A percentile compares a stretch with the other conserved stretches of the same genome.
phyloP scores from a whole-genome alignment of 1,284 basidiomycete species.

The Heterobasidion parviporum region DNA sequence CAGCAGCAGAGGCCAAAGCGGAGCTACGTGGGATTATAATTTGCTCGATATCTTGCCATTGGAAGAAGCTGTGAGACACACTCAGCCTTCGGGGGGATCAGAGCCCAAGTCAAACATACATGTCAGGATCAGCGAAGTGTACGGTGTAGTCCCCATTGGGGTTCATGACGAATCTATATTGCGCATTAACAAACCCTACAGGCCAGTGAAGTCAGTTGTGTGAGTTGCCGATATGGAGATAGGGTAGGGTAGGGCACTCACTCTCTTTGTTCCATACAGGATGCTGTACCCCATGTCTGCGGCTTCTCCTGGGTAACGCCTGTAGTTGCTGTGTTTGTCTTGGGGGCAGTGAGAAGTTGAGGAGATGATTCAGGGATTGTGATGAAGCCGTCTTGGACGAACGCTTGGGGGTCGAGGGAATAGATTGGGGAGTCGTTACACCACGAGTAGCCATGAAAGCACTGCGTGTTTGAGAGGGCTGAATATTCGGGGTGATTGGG shows the following conservation, averaged over 20 bases:
- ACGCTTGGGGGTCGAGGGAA: conserved; percentile 38
- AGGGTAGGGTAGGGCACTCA: conserved; percentile 33
- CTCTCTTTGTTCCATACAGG: conserved; percentile 82
- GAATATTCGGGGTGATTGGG: too few species aligned
- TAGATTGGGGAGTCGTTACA: conserved; percentile 11
- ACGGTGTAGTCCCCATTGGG: conserved; percentile 89
- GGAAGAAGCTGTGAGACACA: conserved; percentile 60
- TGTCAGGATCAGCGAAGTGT: conserved; percentile 92
- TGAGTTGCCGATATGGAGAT: conserved; percentile 1
- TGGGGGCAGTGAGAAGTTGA: conserved; percentile 81
- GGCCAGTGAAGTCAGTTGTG: conserved; percentile 6
- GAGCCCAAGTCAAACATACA: conserved; percentile 42
- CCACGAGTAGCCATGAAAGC: conserved; percentile 23
- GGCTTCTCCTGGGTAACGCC: conserved; percentile 64
- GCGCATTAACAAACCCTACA: conserved; percentile 85
- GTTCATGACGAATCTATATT: conserved; percentile 91
- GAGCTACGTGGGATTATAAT: conserved; percentile 84
- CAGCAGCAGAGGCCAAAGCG: conserved; percentile 45
- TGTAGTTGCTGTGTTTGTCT: conserved; percentile 53
- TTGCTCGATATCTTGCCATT: conserved; percentile 96
- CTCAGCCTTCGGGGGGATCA: conserved; percentile 11
- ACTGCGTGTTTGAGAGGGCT: too few species aligned
- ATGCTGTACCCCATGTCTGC: conserved; percentile 51
- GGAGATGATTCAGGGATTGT: conserved; percentile 66
- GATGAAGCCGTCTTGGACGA: conserved; percentile 56